Conservation (phyloP, 805 yeast species). For the Sugiyamaella valdiviana region DNA sequence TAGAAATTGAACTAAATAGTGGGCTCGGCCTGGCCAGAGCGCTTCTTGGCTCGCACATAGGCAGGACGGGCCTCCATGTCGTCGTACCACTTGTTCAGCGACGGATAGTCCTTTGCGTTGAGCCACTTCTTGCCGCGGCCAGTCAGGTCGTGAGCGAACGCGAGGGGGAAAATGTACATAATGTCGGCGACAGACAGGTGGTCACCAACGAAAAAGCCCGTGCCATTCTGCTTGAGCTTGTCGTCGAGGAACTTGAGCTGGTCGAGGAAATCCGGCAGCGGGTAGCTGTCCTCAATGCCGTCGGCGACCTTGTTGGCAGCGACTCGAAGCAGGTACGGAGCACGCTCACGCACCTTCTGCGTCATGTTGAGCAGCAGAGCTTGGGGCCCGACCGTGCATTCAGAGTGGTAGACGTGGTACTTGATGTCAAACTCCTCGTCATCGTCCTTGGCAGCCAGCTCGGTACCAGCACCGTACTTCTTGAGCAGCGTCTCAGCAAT, state of each 20-base stretch:
- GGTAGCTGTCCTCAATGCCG: constrained; percentile 44
- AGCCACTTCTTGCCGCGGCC: background rate
- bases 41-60: constrained; percentile 12
- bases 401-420: constrained; percentile 51
- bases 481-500: constrained; percentile 48
- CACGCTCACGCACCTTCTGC: constrained; percentile 33
- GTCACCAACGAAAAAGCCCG: constrained; percentile 56
- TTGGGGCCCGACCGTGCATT: constrained; percentile 53
- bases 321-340: constrained; percentile 39
- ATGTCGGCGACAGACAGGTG: constrained; percentile 58
- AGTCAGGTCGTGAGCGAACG: constrained; percentile 1
- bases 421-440: constrained; percentile 41
- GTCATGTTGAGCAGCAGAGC: constrained; percentile 35
- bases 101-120: constrained; percentile 22
- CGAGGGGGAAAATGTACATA: constrained; percentile 44
- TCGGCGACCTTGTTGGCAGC: constrained; percentile 40
- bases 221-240: constrained; percentile 37
- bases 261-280: constrained; percentile 40
- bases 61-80: constrained; percentile 26
- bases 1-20: too few relatives aligned
- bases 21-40: too few relatives aligned
- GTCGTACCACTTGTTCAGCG: constrained; percentile 23
- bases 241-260: constrained; percentile 40
- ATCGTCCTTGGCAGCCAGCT: constrained; percentile 35
- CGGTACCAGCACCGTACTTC: constrained; percentile 43